Conservation (phyloP, 140 eudicot genomes). For the Eryngium alpinum region DNA sequence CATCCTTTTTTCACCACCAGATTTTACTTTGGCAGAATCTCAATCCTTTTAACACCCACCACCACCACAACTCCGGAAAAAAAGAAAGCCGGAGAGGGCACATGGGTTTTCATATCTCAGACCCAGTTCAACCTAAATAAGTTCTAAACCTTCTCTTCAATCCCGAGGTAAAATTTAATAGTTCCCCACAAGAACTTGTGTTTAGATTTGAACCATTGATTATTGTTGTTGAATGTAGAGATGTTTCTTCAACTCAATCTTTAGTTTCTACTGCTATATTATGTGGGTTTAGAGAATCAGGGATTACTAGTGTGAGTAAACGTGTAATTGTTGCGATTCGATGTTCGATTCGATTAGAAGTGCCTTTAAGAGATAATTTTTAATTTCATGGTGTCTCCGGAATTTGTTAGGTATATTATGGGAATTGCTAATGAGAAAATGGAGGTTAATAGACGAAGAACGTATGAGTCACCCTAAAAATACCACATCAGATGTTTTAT, state of each 20-base stretch:
- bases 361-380: conserved; percentile 62
- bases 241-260: conserved; percentile 42
- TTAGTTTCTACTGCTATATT: conserved; percentile 68
- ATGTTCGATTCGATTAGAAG: conserved; percentile 88
- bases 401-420: conserved; percentile 65
- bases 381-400: conserved; percentile 51
- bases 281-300: conserved; percentile 85
- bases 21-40: conserved; percentile 97
- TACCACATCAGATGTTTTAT: no score
- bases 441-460: conserved; percentile 74
- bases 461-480: no score
- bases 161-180: not conserved
- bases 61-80: conserved; percentile 33
- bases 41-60: conserved; percentile 70
- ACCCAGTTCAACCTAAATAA: conserved; percentile 40
- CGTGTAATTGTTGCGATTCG: conserved; percentile 80
- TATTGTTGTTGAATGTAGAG: conserved; percentile 73
- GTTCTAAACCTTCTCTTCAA: conserved; percentile 50
- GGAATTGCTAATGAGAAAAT: conserved; percentile 82
- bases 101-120: conserved; percentile 82
- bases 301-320: conserved; percentile 68
- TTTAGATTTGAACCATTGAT: conserved; percentile 87
- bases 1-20: conserved; percentile 93
- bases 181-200: conserved; percentile 28
- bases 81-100: conserved; percentile 85